Evolutionary conservation across 176 grass and related monocot species (phyloP).

Genomic region (Oryza nivara): DNA sequence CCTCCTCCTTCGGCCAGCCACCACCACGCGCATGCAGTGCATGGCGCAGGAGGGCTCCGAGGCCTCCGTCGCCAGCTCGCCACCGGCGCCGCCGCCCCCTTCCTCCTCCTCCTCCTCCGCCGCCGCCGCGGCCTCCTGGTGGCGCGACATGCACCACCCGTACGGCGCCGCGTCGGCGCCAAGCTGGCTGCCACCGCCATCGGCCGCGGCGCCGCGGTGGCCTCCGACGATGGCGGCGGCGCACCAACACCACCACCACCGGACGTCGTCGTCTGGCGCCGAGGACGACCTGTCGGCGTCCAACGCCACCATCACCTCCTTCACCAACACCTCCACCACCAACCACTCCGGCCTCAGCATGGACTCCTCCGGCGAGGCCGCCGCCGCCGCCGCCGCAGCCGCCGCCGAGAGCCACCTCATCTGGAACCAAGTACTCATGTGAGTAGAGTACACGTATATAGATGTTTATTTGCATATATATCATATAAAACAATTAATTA

Average conservation of each 20-base stretch:
- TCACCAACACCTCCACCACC: constrained; percentile 55
- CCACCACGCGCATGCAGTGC: constrained; percentile 39
- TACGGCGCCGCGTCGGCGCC: constrained; percentile 19
- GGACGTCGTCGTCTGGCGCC: constrained; percentile 29
- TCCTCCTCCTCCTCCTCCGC: constrained; percentile 22
- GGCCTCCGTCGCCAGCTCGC: constrained; percentile 76
- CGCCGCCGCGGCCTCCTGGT: constrained; percentile 38
- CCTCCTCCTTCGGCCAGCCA: neutral
- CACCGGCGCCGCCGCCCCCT: constrained; percentile 36
- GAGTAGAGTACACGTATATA: constrained; percentile 35
- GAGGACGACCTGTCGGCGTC: constrained; percentile 55
- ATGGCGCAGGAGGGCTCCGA: constrained; percentile 87
- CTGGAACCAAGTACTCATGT: constrained; percentile 91
- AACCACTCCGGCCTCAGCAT: constrained; percentile 72
- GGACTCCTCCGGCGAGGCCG: constrained; percentile 48
- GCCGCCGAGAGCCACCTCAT: constrained; percentile 68
- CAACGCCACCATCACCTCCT: constrained; percentile 58
- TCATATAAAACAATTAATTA: neutral
- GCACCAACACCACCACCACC: constrained; percentile 6
- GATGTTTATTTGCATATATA: neutral
- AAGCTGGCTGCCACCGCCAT: constrained; percentile 36
- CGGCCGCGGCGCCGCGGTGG: constrained; percentile 41
- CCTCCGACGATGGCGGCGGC: constrained; percentile 2
- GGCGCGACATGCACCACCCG: constrained; percentile 59
- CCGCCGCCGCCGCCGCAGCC: constrained; percentile 36